phyloP scores from a whole-genome alignment of 441 rosid genomes.

The Dalechampia spathulata region DNA sequence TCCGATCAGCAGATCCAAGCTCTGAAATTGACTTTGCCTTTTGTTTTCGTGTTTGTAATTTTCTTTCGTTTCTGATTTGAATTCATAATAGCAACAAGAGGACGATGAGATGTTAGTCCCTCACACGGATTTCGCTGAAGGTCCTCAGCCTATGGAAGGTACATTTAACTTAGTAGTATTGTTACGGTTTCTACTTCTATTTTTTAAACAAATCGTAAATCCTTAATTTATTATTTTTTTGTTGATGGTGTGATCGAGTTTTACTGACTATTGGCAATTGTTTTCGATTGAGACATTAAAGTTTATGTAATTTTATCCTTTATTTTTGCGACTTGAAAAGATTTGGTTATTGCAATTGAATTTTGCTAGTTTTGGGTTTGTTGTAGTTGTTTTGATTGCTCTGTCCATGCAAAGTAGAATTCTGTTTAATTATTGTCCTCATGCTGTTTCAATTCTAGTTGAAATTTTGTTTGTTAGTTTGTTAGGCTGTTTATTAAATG shows the following conservation, averaged over 20 bases:
- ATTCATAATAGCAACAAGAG: constrained; percentile 48
- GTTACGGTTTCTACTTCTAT: background rate
- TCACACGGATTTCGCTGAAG: constrained; percentile 58
- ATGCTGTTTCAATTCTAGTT: background rate
- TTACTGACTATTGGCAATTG: background rate
- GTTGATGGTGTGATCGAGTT: background rate
- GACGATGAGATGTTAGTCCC: constrained; percentile 97
- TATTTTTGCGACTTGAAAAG: too few species aligned
- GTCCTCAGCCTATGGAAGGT: constrained; percentile 96
- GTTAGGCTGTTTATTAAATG: constrained; percentile 3
- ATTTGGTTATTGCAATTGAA: too few species aligned
- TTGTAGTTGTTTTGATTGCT: background rate
- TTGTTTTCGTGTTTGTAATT: constrained; percentile 2
- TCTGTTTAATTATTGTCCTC: background rate
- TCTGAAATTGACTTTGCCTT: constrained; percentile 12
- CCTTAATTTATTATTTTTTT: background rate
- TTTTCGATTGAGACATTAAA: too few species aligned
- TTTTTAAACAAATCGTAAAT: background rate
- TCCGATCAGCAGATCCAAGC: constrained; percentile 35
- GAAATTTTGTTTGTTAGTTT: background rate
- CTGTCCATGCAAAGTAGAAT: background rate
- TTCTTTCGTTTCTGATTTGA: background rate
- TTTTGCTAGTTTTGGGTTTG: too few species aligned
- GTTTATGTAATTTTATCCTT: too few species aligned
- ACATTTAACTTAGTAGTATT: background rate